Evolutionary conservation across 257 asterid species (phyloP), one percentile per base, ranked within the genome.

Genomic region (Nicotiana obtusifolia): DNA sequence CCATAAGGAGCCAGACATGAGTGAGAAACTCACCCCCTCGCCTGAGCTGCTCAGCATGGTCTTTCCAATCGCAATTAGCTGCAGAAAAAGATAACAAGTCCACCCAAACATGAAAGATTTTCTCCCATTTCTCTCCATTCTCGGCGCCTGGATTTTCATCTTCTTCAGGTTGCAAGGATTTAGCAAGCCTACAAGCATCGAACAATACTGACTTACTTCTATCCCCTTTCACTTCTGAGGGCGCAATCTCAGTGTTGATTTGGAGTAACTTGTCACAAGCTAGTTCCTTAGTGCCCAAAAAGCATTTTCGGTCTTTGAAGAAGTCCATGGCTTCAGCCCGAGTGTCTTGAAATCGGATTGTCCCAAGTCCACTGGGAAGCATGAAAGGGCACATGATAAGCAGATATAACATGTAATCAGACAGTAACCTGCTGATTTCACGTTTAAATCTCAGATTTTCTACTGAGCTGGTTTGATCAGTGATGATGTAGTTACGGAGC

Each of bases 361-460:
- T 81, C n/a, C 85, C 87, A 5, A 87, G 76, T 66, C 89, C 89
- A 67, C 84, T 82, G 0, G 89, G 87, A 49, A 87, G 86, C 87
- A 82, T 84, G 81, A 80, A 82, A 37, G 89, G 89, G 2, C 76
- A 80, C 64, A 24, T 41, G 54, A 87, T 62, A 64, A 87, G 28
- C 20, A 87, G 28, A 61, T 84, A 80, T 73, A 82, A 28, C 89
- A 87, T 84, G 80, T 87, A 87, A 41, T 87, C 54, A 0, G 88
- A 87, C n/a, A 87, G 10, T 64, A 68, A 41, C 53, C 26, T 68
- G 83, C 86, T 82, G 6, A 41, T 57, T 53, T 87, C 82, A 22
- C 80, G 75, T 66, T 52, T 82, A 11, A 64, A 75, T 20, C n/a
- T 37, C 61, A 10, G 28, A 3, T 54, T 44, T 77, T 77, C 41